A percentile compares a stretch with the other conserved stretches of the same genome.
These are phyloP conservation scores for Thelephora ganbajun DNA, from an alignment of 768 basidiomycete species.

Conservation along the genomic window DNA sequence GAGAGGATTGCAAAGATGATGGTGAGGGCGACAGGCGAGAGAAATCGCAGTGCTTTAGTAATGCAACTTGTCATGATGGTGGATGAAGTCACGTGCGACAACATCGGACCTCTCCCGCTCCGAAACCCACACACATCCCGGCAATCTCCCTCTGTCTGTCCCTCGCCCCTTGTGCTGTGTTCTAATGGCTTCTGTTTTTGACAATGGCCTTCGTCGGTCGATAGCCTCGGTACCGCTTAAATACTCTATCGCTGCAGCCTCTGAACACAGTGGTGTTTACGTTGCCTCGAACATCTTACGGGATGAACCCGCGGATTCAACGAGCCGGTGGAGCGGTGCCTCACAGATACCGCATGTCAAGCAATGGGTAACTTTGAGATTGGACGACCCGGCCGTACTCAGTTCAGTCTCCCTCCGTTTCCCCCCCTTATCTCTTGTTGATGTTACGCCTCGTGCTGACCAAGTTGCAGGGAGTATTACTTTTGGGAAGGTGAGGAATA, in stretches of 20 bases:
- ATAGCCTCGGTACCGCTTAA: slow-evolving; percentile 13
- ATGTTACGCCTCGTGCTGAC: slow-evolving; percentile 2
- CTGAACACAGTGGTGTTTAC: slow-evolving; percentile 63
- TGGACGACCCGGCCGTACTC: slow-evolving; percentile 47
- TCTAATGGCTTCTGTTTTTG: no score
- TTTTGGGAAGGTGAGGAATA: slow-evolving; percentile 57
- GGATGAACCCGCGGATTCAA: slow-evolving; percentile 47
- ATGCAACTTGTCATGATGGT: no score
- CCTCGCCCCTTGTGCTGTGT: no score
- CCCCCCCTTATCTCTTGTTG: neutral
- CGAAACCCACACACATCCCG: no score
- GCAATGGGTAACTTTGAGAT: slow-evolving; percentile 60
- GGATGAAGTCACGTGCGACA: no score
- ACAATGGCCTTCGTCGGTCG: neutral
- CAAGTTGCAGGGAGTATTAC: slow-evolving; percentile 44
- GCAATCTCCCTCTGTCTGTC: no score
- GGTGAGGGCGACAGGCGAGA: no score
- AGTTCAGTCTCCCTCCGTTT: slow-evolving; percentile 32
- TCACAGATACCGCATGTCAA: slow-evolving; percentile 37
- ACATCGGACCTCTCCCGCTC: no score
- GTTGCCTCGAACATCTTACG: slow-evolving; percentile 53
- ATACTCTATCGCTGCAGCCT: slow-evolving; percentile 46
- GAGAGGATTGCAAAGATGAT: no score
- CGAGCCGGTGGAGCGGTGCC: slow-evolving; percentile 67
- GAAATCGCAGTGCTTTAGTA: no score